phyloP scores from a whole-genome alignment of 257 asterid species.

The Thymus quinquecostatus region DNA sequence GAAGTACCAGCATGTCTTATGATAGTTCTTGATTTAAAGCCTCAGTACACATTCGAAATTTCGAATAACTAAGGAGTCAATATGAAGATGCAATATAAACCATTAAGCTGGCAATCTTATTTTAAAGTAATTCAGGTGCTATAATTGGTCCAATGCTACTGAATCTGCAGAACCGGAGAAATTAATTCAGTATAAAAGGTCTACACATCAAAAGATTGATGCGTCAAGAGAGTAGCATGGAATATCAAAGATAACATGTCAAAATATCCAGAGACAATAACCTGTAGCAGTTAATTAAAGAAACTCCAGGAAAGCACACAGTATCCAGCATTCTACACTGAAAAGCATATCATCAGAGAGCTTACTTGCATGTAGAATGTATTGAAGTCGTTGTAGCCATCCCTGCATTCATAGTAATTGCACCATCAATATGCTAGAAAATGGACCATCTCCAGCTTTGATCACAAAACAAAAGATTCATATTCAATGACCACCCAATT shows the following conservation, averaged over 20 bases:
- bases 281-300: constrained; percentile 25
- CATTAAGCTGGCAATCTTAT: constrained; percentile 6
- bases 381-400: constrained; percentile 99
- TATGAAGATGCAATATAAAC: constrained; percentile 12
- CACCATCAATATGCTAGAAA: constrained; percentile 37
- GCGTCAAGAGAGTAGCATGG: constrained; percentile 7
- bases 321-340: constrained; percentile 23
- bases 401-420: constrained; percentile 71
- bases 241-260: constrained; percentile 6
- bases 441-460: constrained; percentile 4
- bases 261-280: constrained; percentile 17
- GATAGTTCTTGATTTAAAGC: neutral
- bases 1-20: constrained; percentile 15
- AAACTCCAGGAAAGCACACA: constrained; percentile 25
- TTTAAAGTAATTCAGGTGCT: neutral
- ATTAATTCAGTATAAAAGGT: constrained; percentile 2
- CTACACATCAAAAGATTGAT: constrained; percentile 10
- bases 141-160: constrained; percentile 11
- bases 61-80: neutral
- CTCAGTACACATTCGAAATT: neutral
- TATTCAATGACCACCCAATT: constrained; percentile 15
- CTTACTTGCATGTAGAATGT: constrained; percentile 99
- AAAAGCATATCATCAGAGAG: constrained; percentile 31
- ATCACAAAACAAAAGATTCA: constrained; percentile 24
- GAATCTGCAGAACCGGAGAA: neutral